These are phyloP conservation scores for Monosporascus sp. DNA, from an alignment of 2,329 filamentous ascomycete genomes.

Conservation along the genomic window DNA sequence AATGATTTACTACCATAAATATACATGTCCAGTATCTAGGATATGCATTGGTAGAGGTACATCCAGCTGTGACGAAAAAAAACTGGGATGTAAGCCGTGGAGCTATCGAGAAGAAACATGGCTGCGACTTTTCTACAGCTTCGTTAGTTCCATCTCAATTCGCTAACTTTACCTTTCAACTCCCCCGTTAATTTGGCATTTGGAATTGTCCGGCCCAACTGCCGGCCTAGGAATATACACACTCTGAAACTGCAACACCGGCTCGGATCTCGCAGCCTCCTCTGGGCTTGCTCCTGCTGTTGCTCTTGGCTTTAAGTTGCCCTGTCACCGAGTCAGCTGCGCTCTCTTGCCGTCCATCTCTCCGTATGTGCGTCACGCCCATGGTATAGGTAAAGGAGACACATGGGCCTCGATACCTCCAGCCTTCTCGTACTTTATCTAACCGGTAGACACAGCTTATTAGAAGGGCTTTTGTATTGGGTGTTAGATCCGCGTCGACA, in stretches of 20 bases:
- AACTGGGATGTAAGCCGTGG: background rate
- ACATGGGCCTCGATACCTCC: no score
- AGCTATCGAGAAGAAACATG: background rate
- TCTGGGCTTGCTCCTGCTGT: slow-evolving; percentile 2
- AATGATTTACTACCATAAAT: no score
- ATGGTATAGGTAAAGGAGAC: no score
- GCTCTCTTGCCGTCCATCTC: no score
- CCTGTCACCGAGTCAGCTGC: no score
- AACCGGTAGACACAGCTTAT: no score
- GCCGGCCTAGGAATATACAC: background rate
- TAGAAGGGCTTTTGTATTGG: no score
- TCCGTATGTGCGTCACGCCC: no score
- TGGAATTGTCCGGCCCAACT: background rate
- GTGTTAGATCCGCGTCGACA: background rate
- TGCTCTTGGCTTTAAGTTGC: background rate
- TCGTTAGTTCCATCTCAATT: background rate
- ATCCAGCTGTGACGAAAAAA: no score
- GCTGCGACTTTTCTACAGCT: background rate
- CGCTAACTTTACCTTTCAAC: background rate
- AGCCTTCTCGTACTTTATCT: no score
- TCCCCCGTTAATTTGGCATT: background rate
- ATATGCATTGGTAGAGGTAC: no score
- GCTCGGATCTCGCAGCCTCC: background rate
- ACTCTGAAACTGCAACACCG: background rate
- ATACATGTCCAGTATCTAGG: no score